These are phyloP conservation scores for Neurospora sp. DNA, from an alignment of 495 filamentous ascomycete species.

Conservation along the genomic window DNA sequence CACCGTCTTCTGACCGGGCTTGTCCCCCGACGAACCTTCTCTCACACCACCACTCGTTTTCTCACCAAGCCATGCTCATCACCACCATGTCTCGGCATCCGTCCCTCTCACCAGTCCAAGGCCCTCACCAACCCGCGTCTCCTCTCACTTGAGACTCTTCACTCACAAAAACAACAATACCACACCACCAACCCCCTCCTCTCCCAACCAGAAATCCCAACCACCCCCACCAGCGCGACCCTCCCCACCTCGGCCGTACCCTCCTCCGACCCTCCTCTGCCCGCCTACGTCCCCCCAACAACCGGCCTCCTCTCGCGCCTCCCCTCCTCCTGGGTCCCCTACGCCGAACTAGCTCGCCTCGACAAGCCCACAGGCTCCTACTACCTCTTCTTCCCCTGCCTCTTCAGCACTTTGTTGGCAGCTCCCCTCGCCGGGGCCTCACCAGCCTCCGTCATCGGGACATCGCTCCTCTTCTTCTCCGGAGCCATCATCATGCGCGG, in stretches of 20 bases:
- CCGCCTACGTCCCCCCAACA: conserved; percentile 55
- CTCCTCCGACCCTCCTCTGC: neutral
- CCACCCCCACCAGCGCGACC: neutral
- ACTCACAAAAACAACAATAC: conserved; percentile 4
- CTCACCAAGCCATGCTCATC: conserved; percentile 1
- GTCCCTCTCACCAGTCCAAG: neutral
- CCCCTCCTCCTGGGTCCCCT: conserved; percentile 71
- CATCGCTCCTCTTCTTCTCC: conserved; percentile 67
- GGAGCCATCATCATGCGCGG: conserved; percentile 94
- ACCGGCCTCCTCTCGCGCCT: conserved; percentile 70
- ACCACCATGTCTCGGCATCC: neutral
- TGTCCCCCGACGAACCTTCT: conserved; percentile 7
- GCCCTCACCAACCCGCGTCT: conserved; percentile 6
- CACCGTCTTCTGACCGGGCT: conserved; percentile 6
- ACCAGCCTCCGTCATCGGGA: conserved; percentile 48
- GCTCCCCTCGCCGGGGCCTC: conserved; percentile 48
- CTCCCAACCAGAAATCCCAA: conserved; percentile 3
- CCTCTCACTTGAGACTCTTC: conserved; percentile 6
- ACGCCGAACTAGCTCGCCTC: conserved; percentile 84
- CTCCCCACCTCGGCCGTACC: neutral
- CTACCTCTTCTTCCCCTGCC: conserved; percentile 91
- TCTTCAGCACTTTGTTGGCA: conserved; percentile 75
- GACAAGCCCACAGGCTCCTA: conserved; percentile 93
- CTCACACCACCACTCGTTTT: neutral
- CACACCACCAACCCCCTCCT: conserved; percentile 15